Percentiles rank a stretch among this genome's conserved stretches.
These are phyloP conservation scores for Sporisorium graminicola DNA, from an alignment of 1,284 basidiomycete species.

Conservation along the genomic window DNA sequence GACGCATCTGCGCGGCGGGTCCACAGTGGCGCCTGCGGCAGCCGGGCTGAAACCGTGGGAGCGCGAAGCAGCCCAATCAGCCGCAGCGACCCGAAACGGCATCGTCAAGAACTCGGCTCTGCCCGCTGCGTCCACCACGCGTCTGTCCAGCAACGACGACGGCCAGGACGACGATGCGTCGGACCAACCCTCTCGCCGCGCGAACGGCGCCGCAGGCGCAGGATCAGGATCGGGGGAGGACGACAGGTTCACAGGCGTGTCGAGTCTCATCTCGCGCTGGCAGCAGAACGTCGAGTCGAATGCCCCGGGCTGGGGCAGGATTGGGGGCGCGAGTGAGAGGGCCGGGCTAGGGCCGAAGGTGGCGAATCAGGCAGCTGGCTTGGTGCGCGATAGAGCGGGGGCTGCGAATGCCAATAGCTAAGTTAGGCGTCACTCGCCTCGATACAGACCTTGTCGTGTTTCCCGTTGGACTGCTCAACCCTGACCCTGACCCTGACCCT, in stretches of 20 bases:
- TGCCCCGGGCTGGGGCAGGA: conserved; percentile 55
- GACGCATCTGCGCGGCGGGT: not conserved
- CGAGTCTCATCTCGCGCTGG: conserved; percentile 43
- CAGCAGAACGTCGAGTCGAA: conserved; percentile 50
- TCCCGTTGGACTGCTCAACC: not conserved
- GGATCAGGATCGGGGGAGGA: too few species aligned
- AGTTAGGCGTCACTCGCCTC: too few species aligned
- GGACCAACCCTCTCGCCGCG: too few species aligned
- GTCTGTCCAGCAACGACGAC: not conserved
- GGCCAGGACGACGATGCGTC: not conserved
- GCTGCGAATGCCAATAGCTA: not conserved
- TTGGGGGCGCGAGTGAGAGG: conserved; percentile 22
- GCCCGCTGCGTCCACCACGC: conserved; percentile 16
- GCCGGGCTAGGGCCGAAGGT: conserved; percentile 14
- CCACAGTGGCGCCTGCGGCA: not conserved
- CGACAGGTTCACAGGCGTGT: conserved; percentile 49
- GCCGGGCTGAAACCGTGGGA: conserved; percentile 56
- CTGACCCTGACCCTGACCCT: not conserved
- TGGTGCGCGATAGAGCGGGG: conserved; percentile 1
- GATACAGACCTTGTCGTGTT: too few species aligned
- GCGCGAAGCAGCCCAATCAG: conserved; percentile 47
- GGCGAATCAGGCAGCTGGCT: conserved; percentile 18
- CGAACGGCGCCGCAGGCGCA: too few species aligned
- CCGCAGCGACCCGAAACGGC: conserved; percentile 15
- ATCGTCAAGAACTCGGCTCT: conserved; percentile 28